Base-by-base conservation (phyloP, 208 protist species). In the Acanthamoeba triangularis region DNA sequence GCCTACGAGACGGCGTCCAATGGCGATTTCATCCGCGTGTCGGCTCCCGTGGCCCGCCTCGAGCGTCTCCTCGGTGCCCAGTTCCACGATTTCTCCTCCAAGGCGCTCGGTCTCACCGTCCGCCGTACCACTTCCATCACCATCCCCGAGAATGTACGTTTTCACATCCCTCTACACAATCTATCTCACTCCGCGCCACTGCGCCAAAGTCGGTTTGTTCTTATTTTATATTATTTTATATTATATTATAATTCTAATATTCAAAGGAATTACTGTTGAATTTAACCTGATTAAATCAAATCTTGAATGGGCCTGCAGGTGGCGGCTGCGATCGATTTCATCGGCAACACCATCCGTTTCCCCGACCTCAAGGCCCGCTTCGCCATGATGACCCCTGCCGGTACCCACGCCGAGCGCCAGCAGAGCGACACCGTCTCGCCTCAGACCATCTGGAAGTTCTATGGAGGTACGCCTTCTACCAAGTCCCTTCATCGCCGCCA, bases 291-390 rank as follows among this genome's bases (percentile, higher is more conserved):
- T 56, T 20, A 8, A 11, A 7, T 47, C 5, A 47, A n/a, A 35
- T 35, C 63, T 5, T 72, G 25, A 7, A 23, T 72, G 13, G 11
- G 0, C 2, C 0, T 44, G 18, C 52, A 90, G 82, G 82, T 90
- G n/a, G 82, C 82, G 14, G 82, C 47, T n/a, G 56, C 47, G 54
- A 67, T 90, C 30, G 82, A 90, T 23, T 90, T 90, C 35, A n/a
- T 90, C 14, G 33, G 82, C 82, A 90, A 90, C 82, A 90, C 82
- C 54, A 90, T 90, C 54, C 56, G 33, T n/a, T 90, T 90, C 82
- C 82, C 82, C 82, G 35, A 25, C 82, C 63, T 59, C 82, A 33
- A 90, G 56, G 56, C 4, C 16, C 63, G 47, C 30, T 69, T 30
- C 82, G 6, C 47, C 54, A 90, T 90, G 82, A 69, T 67, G 52